Percentiles rank a stretch among this genome's conserved stretches.
These are phyloP conservation scores for Calonectria hongkongensis DNA, from an alignment of 2,329 filamentous ascomycete genomes.

Conservation along the genomic window DNA sequence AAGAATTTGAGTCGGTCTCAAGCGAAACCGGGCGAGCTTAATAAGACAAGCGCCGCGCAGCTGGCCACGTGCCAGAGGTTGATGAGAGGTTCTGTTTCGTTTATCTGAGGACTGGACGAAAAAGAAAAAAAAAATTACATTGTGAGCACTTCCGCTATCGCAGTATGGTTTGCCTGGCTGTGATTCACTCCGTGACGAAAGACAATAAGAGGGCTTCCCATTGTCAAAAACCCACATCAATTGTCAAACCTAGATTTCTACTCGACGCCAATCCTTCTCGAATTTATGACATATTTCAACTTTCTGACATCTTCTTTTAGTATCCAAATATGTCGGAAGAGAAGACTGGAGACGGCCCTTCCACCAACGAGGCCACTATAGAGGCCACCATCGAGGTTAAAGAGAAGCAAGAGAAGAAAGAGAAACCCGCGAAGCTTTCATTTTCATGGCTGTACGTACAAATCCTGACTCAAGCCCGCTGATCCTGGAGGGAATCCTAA, in stretches of 20 bases:
- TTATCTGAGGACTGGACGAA: background rate
- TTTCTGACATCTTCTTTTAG: background rate
- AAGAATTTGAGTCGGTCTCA: background rate
- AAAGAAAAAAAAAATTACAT: background rate
- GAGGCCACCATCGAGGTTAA: conserved; percentile 38
- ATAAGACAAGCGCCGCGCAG: conserved; percentile 27
- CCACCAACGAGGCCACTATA: conserved; percentile 36
- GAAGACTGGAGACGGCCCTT: conserved; percentile 35
- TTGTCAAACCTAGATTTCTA: background rate
- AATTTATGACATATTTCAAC: background rate
- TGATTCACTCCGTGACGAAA: conserved; percentile 29
- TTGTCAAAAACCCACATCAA: background rate
- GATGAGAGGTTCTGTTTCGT: conserved; percentile 10
- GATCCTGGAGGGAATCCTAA: conserved; percentile 36
- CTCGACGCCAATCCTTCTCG: background rate
- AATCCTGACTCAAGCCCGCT: background rate
- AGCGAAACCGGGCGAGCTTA: background rate
- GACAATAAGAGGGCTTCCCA: background rate
- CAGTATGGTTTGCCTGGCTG: background rate
- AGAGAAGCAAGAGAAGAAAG: conserved; percentile 28
- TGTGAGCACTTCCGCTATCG: conserved; percentile 18
- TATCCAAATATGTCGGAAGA: conserved; percentile 45
- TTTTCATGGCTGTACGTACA: conserved; percentile 64
- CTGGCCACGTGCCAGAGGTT: conserved; percentile 18
- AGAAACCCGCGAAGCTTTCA: conserved; percentile 38